Evolutionary conservation across 2,329 filamentous ascomycete species (phyloP).

Genomic region (Colletotrichum somersetense): DNA sequence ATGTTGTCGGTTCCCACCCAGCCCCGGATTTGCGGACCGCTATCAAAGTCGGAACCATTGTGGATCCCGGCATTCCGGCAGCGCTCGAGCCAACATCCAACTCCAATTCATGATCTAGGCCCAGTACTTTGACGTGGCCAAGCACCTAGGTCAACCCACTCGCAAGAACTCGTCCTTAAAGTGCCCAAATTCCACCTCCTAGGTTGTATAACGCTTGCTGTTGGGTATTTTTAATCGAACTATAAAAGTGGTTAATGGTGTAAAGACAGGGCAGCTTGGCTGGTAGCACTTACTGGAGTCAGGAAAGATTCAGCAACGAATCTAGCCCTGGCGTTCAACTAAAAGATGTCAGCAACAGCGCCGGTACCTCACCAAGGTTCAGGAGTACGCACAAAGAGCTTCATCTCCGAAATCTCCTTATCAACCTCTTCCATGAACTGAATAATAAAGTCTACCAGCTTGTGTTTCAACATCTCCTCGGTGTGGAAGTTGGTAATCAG

Average conservation of each 20-base stretch:
- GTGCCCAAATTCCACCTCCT: not conserved
- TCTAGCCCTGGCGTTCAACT: constrained; percentile 96
- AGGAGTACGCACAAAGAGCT: constrained; percentile 86
- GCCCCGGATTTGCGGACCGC: constrained; percentile 36
- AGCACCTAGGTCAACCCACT: not conserved
- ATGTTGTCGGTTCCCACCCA: constrained; percentile 30
- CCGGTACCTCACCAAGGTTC: not conserved
- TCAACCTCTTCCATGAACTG: constrained; percentile 99
- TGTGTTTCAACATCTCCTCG: constrained; percentile 98
- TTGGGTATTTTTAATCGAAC: constrained; percentile 43
- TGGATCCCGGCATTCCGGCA: constrained; percentile 36
- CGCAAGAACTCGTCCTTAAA: not conserved
- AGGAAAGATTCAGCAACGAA: constrained; percentile 99
- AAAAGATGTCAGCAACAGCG: constrained; percentile 43
- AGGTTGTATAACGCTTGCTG: constrained; percentile 7
- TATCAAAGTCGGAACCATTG: constrained; percentile 29
- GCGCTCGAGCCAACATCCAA: constrained; percentile 40
- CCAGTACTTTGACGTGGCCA: constrained; percentile 18
- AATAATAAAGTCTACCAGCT: constrained; percentile 98
- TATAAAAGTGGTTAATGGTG: constrained; percentile 21
- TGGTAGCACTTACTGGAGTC: constrained; percentile 76
- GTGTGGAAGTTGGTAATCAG: constrained; percentile 99
- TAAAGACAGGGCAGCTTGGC: not conserved
- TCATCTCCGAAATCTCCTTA: constrained; percentile 99
- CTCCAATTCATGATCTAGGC: constrained; percentile 28